Percentiles rank a stretch among this genome's conserved stretches.
Conservation (phyloP, 495 filamentous ascomycete genomes). For the Lentithecium fluviatile region DNA sequence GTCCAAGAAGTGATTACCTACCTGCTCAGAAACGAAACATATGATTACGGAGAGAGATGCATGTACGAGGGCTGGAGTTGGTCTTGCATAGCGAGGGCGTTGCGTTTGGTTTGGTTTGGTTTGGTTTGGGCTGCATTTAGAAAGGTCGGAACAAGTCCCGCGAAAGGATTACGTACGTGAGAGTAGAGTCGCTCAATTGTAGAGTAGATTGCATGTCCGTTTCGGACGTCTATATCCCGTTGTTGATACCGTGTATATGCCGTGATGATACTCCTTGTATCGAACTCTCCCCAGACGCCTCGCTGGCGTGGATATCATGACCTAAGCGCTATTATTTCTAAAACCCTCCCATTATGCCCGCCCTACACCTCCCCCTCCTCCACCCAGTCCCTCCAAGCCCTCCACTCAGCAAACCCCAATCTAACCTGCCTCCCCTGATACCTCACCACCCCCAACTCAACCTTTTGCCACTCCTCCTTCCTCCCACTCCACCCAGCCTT, state of each 20-base stretch:
- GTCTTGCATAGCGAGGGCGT: conserved; percentile 16
- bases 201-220: too few species aligned
- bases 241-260: too few species aligned
- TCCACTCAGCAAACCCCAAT: conserved; percentile 70
- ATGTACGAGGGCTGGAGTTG: too few species aligned
- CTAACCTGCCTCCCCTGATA: conserved; percentile 78
- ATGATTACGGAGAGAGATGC: too few species aligned
- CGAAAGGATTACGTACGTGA: not conserved
- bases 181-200: not conserved
- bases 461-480: conserved; percentile 69
- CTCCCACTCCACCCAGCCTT: conserved; percentile 83
- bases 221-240: too few species aligned
- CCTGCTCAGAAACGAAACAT: not conserved
- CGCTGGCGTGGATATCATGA: too few species aligned
- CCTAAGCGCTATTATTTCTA: too few species aligned
- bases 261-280: too few species aligned
- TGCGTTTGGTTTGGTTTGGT: too few species aligned
- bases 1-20: conserved; percentile 8
- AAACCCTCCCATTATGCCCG: not conserved
- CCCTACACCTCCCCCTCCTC: conserved; percentile 25
- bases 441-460: conserved; percentile 70
- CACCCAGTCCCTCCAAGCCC: conserved; percentile 74
- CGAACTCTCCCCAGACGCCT: not conserved
- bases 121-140: too few species aligned
- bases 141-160: too few species aligned